Evolutionary conservation across 352 stramenopile species (phyloP).

Genomic region (Phytophthora sp.): DNA sequence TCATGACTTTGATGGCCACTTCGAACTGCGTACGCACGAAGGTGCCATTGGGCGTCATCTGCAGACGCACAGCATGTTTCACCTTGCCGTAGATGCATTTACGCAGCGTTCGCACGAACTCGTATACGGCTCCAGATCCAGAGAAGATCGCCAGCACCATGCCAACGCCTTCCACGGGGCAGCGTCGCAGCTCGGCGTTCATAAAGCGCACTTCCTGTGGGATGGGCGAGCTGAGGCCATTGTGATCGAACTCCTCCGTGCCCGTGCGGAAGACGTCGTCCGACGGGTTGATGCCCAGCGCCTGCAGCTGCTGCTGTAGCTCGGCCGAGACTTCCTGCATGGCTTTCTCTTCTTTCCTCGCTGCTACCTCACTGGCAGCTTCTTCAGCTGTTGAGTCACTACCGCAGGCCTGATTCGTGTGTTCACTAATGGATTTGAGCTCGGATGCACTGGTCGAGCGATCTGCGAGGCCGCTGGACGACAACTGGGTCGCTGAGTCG

Average conservation of each 20-base stretch:
- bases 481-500: background rate
- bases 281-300: conserved; percentile 80
- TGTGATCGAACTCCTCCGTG: conserved; percentile 77
- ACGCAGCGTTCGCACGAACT: conserved; percentile 85
- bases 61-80: conserved; percentile 86
- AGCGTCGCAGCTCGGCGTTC: conserved; percentile 83
- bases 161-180: conserved; percentile 75
- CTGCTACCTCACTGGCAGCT: too few species aligned
- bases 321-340: conserved; percentile 75
- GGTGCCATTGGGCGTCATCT: conserved; percentile 72
- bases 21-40: conserved; percentile 84
- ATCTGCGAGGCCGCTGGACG: conserved; percentile 5
- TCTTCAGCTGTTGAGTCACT: conserved; percentile 18
- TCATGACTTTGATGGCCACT: conserved; percentile 90
- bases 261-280: conserved; percentile 86
- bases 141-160: conserved; percentile 84
- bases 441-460: conserved; percentile 20
- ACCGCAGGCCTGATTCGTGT: background rate
- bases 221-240: conserved; percentile 82
- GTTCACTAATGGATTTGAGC: conserved; percentile 12
- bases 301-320: conserved; percentile 79
- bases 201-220: conserved; percentile 88
- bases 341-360: conserved; percentile 9
- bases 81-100: conserved; percentile 92
- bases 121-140: conserved; percentile 80